Conservation (phyloP, 495 filamentous ascomycete genomes). For the Delitschia confertaspora region DNA sequence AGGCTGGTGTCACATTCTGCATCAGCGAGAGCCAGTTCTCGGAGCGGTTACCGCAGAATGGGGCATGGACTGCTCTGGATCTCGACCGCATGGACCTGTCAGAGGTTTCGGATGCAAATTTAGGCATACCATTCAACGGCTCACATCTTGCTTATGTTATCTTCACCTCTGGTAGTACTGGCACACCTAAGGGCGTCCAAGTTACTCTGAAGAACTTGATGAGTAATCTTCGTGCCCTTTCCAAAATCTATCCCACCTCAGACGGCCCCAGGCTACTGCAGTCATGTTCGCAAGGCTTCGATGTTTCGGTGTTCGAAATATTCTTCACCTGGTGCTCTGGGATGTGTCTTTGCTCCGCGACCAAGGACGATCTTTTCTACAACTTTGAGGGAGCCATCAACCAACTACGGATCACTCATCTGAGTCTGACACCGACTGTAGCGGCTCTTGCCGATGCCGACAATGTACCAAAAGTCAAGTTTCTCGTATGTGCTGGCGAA, state of each 20-base stretch:
- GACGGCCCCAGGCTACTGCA: slow-evolving; percentile 51
- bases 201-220: slow-evolving; percentile 60
- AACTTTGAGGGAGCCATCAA: slow-evolving; percentile 54
- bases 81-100: slow-evolving; percentile 17
- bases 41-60: neutral
- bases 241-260: slow-evolving; percentile 48
- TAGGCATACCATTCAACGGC: slow-evolving; percentile 16
- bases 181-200: slow-evolving; percentile 59
- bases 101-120: slow-evolving; percentile 11
- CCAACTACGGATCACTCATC: slow-evolving; percentile 54
- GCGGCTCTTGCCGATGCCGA: slow-evolving; percentile 55
- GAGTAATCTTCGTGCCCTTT: slow-evolving; percentile 55
- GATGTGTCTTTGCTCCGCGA: slow-evolving; percentile 62
- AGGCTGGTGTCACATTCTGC: slow-evolving; percentile 43
- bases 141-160: slow-evolving; percentile 43
- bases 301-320: slow-evolving; percentile 72
- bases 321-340: slow-evolving; percentile 67
- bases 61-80: slow-evolving; percentile 27
- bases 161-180: slow-evolving; percentile 59
- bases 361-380: slow-evolving; percentile 55
- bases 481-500: slow-evolving; percentile 65
- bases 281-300: slow-evolving; percentile 64
- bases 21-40: slow-evolving; percentile 30
- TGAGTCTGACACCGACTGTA: slow-evolving; percentile 70
- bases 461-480: slow-evolving; percentile 54